A percentile compares a stretch with the other conserved stretches of the same genome.
Conservation (phyloP, 164 flowering plant genomes). For the Echeveria elegans region DNA sequence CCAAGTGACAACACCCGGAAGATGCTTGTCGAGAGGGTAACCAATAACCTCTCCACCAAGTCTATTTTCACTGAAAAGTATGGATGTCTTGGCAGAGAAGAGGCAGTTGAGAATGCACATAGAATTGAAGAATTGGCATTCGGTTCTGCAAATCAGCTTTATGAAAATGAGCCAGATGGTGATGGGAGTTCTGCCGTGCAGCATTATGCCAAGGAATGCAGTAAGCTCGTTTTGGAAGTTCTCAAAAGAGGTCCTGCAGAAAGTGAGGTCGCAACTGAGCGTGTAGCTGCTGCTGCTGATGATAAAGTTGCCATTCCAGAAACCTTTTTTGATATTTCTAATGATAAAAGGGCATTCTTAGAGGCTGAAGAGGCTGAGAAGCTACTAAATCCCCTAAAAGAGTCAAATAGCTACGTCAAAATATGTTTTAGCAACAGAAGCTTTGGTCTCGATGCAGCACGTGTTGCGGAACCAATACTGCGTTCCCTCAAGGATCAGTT, state of each 20-base stretch:
- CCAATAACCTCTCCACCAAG: conserved; percentile 60
- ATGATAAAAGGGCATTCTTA: conserved; percentile 58
- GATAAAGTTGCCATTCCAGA: conserved; percentile 15
- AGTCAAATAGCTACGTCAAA: conserved; percentile 50
- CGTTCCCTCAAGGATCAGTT: conserved; percentile 55
- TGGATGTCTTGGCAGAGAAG: conserved; percentile 49
- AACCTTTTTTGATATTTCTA: conserved; percentile 72
- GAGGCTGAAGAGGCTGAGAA: conserved; percentile 72
- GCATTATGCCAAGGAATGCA: conserved; percentile 86
- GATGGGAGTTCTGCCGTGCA: conserved; percentile 96
- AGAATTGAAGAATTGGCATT: conserved; percentile 72
- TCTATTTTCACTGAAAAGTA: conserved; percentile 74
- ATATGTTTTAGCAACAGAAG: conserved; percentile 93
- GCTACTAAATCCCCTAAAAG: conserved; percentile 52
- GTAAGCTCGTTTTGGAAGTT: conserved; percentile 67
- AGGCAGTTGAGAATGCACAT: conserved; percentile 72
- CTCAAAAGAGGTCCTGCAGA: conserved; percentile 50
- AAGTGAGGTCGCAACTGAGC: conserved; percentile 20
- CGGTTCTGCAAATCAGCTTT: conserved; percentile 49
- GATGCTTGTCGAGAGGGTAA: conserved; percentile 74
- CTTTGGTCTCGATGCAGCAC: conserved; percentile 74
- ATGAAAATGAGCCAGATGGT: conserved; percentile 87
- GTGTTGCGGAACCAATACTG: conserved; percentile 67
- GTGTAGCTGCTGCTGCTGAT: conserved; percentile 10
- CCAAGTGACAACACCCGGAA: conserved; percentile 71